Evolutionary conservation across 129 eudicot genomes (phyloP), one percentile per base, ranked within the genome.

Genomic region (Tagetes patula): DNA sequence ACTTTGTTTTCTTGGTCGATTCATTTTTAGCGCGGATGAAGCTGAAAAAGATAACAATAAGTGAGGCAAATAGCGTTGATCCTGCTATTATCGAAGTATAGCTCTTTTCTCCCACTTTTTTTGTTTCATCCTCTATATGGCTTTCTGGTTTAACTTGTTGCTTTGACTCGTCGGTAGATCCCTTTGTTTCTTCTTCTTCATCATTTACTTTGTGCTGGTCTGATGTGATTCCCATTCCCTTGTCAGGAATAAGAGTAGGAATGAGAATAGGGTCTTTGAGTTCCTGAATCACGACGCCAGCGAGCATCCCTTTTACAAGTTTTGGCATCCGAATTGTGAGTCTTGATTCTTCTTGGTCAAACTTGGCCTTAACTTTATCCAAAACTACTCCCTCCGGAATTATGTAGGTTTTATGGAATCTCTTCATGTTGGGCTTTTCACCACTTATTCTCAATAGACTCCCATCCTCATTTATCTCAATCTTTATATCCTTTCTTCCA

Each of bases 391-490:
- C 95, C 34, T 70, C 74, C 20, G 95, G 95, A 34, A 88, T 88
- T 33, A 11, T 79, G 75, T 85, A 88, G 42, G 74, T 75, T 75
- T 85, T 88, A 20, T 20, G 27, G 27, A 20, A 20, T 20, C 27
- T 20, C 80, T 54, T 71, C 1, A 10, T 37, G 39, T 53, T 53
- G 45, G 75, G 76, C 12, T 77, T 81, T 77, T 88, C 85, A 37
- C 88, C 88, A 11, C 80, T 79, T 53, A 88, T 58, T 14, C 69
- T 75, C 37, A 88, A 85, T 48, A 58, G 69, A 43, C 70, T 83
- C 69, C 95, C 95, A 48, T 83, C 90, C 48, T 85, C 86, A 36
- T 85, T 85, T 73, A 88, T 88, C 74, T 88, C 95, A 42, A 88
- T 85, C 72, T 81, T 88, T 72, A 88, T 79, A 72, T 83, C 72